Evolutionary conservation across 1,284 basidiomycete genomes (phyloP).

Genomic region (Pascua guehoae): DNA sequence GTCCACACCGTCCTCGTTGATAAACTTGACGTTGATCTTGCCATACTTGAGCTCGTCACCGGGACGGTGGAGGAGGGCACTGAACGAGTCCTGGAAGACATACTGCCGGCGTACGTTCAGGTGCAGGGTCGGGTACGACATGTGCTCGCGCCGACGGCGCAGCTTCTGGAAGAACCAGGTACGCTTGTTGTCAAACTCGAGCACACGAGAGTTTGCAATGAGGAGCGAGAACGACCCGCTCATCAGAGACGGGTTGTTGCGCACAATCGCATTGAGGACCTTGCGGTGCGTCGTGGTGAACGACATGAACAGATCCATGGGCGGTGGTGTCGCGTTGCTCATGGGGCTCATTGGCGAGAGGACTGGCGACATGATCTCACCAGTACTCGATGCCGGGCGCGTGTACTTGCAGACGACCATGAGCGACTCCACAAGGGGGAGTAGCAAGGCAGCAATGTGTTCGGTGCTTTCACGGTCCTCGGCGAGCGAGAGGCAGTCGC

Average conservation of each 20-base stretch:
- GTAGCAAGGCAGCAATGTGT: slow-evolving; percentile 80
- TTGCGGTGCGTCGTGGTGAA: slow-evolving; percentile 96
- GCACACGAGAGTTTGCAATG: slow-evolving; percentile 90
- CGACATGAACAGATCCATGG: slow-evolving; percentile 80
- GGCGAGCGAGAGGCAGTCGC: slow-evolving; percentile 76
- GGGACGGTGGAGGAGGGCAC: slow-evolving; percentile 79
- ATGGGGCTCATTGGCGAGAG: slow-evolving; percentile 54
- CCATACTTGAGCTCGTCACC: slow-evolving; percentile 98
- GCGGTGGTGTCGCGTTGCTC: slow-evolving; percentile 63
- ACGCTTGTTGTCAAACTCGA: slow-evolving; percentile 99
- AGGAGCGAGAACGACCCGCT: slow-evolving; percentile 95
- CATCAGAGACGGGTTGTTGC: slow-evolving; percentile 96
- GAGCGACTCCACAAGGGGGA: slow-evolving; percentile 87
- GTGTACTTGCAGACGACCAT: slow-evolving; percentile 97
- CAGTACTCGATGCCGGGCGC: background rate
- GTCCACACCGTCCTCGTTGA: slow-evolving; percentile 96
- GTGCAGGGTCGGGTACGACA: slow-evolving; percentile 71
- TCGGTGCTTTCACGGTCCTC: slow-evolving; percentile 75
- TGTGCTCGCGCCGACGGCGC: slow-evolving; percentile 74
- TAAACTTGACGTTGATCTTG: slow-evolving; percentile 94
- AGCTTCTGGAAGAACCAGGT: slow-evolving; percentile 98
- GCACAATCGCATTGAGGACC: slow-evolving; percentile 93
- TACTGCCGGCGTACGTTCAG: slow-evolving; percentile 88
- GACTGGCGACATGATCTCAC: slow-evolving; percentile 23
- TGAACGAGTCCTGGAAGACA: slow-evolving; percentile 97